A percentile compares a stretch with the other conserved stretches of the same genome.
Conservation (phyloP, 1,284 basidiomycete genomes). For the Entoloma clypeatum region DNA sequence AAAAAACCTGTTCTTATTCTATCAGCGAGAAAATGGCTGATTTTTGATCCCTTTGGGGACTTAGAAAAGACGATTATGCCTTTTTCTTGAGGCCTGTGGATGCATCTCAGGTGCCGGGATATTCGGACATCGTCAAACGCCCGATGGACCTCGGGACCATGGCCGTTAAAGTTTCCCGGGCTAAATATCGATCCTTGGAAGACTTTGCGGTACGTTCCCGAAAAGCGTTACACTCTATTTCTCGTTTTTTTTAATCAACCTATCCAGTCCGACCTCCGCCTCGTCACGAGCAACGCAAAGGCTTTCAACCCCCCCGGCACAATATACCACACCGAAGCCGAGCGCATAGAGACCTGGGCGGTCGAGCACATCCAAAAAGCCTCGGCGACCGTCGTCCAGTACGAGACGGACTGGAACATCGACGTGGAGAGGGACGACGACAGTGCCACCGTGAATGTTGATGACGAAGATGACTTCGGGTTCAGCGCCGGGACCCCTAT, state of each 20-base stretch:
- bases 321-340: conserved; percentile 70
- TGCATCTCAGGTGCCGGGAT: conserved; percentile 60
- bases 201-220: conserved; percentile 61
- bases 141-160: conserved; percentile 88
- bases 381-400: conserved; percentile 67
- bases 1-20: conserved; percentile 5
- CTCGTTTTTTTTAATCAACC: conserved; percentile 35
- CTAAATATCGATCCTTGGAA: conserved; percentile 69
- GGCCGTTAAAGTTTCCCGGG: conserved; percentile 57
- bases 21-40: conserved; percentile 1
- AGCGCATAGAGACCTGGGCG: conserved; percentile 62
- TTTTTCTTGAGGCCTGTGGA: conserved; percentile 79
- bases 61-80: conserved; percentile 81
- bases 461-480: conserved; percentile 50
- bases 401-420: conserved; percentile 79
- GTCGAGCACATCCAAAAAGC: conserved; percentile 70
- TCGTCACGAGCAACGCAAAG: conserved; percentile 73
- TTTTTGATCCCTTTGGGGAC: conserved; percentile 15
- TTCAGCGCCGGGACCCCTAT: conserved; percentile 37
- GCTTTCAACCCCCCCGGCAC: conserved; percentile 68
- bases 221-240: conserved; percentile 2
- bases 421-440: conserved; percentile 72
- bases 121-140: conserved; percentile 60
- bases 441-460: conserved; percentile 31
- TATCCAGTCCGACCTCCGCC: conserved; percentile 58